Conservation (phyloP, 345 rosid species). For the Citrus glauca region DNA sequence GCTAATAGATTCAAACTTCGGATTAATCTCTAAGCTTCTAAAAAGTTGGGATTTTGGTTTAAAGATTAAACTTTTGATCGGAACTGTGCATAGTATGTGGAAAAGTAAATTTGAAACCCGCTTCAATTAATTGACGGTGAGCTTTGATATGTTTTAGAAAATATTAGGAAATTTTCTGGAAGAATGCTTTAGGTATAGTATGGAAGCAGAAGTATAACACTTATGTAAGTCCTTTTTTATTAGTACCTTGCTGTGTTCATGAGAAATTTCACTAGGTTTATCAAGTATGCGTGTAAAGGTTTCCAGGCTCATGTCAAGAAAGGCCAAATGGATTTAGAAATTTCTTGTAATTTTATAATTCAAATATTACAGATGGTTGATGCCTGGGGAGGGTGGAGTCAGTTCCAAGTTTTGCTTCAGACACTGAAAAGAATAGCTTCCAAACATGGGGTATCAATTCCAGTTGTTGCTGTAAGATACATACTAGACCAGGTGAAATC, state of each 20-base stretch:
- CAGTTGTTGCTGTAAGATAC: slow-evolving; percentile 85
- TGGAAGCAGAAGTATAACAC: no score
- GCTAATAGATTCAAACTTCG: background rate
- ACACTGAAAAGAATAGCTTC: slow-evolving; percentile 61
- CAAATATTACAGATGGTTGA: slow-evolving; percentile 70
- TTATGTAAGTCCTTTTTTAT: no score
- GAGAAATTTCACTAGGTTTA: background rate
- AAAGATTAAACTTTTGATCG: background rate
- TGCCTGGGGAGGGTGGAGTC: slow-evolving; percentile 99
- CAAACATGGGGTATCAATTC: slow-evolving; percentile 84
- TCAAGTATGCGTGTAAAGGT: background rate
- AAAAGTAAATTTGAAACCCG: background rate
- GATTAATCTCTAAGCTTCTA: background rate
- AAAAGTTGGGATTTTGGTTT: background rate
- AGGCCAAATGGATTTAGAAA: background rate
- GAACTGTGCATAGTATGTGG: background rate
- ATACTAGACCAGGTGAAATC: slow-evolving; percentile 70
- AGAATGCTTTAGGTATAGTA: no score
- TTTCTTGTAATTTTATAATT: background rate
- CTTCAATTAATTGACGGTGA: background rate
- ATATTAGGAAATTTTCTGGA: background rate
- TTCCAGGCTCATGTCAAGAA: background rate
- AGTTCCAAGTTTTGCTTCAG: slow-evolving; percentile 70
- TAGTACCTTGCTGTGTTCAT: background rate
- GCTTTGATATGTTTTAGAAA: background rate